A percentile compares a stretch with the other conserved stretches of the same genome.
phyloP scores from a whole-genome alignment of 768 basidiomycete species.

The Psilocybe tampanensis region DNA sequence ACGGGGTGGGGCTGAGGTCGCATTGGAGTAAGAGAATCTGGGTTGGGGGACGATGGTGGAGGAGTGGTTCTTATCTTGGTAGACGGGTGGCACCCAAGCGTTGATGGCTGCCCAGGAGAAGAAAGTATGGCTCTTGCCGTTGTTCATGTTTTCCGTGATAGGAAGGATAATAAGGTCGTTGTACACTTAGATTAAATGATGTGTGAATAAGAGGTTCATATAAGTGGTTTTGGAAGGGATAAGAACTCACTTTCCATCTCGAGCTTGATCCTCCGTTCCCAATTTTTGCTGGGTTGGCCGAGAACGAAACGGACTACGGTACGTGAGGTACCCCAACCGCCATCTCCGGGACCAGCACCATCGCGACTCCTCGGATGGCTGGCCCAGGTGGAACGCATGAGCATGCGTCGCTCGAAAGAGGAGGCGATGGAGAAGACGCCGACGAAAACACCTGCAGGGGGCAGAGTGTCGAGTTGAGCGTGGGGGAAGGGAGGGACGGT shows the following conservation, averaged over 20 bases:
- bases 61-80: constrained; percentile 29
- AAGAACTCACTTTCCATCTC: constrained; percentile 86
- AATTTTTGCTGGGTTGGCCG: constrained; percentile 79
- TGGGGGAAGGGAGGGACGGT: constrained; percentile 65
- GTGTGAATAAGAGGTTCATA: constrained; percentile 10
- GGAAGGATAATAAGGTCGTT: constrained; percentile 88
- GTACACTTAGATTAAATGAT: constrained; percentile 52
- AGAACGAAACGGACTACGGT: constrained; percentile 89
- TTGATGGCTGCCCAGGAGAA: constrained; percentile 92
- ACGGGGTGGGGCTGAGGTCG: constrained; percentile 50
- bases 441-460: constrained; percentile 85
- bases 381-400: constrained; percentile 91
- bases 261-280: constrained; percentile 76
- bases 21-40: constrained; percentile 67
- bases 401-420: constrained; percentile 80
- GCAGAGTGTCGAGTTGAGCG: constrained; percentile 65
- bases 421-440: constrained; percentile 92
- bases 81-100: constrained; percentile 88
- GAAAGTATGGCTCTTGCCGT: constrained; percentile 89
- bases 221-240: constrained; percentile 5
- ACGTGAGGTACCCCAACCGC: constrained; percentile 74
- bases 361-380: constrained; percentile 76
- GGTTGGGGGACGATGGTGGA: constrained; percentile 46
- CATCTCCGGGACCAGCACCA: constrained; percentile 71
- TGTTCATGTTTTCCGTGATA: constrained; percentile 93